phyloP scores from a whole-genome alignment of 2,329 filamentous ascomycete species.

The Hypoxylon sp. region DNA sequence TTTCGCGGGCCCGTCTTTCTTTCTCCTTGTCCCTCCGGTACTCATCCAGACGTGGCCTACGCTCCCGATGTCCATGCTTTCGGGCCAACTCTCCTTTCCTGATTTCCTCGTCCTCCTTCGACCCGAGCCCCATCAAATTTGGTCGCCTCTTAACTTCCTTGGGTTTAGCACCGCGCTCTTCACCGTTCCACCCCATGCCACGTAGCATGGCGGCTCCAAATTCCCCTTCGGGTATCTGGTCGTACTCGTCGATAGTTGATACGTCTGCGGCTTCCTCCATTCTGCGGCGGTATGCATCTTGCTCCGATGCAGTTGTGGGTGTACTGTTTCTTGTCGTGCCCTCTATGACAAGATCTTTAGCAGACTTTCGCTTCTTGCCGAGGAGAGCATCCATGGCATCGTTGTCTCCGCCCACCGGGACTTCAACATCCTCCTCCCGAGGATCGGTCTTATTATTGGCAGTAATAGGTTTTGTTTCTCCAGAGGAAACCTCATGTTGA shows the following conservation, averaged over 20 bases:
- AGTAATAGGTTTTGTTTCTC: constrained; percentile 13
- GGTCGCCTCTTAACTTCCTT: constrained; percentile 76
- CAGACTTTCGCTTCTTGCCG: constrained; percentile 59
- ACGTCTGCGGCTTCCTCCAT: constrained; percentile 76
- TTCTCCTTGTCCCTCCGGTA: constrained; percentile 58
- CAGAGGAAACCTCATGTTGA: constrained; percentile 26
- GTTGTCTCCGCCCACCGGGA: constrained; percentile 51
- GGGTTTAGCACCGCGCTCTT: constrained; percentile 59
- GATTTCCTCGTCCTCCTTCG: constrained; percentile 79
- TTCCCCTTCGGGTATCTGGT: constrained; percentile 89
- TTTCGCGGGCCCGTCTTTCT: constrained; percentile 53
- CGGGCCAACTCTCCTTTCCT: constrained; percentile 68
- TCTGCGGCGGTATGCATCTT: constrained; percentile 75
- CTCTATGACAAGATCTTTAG: constrained; percentile 61
- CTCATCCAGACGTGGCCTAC: constrained; percentile 58
- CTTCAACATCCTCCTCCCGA: constrained; percentile 2
- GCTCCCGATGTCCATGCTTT: constrained; percentile 50
- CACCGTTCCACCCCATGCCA: constrained; percentile 94
- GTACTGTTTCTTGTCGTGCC: constrained; percentile 33
- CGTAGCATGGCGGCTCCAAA: constrained; percentile 90
- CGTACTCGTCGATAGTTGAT: constrained; percentile 84
- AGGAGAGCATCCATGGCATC: constrained; percentile 74
- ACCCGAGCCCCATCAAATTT: constrained; percentile 86
- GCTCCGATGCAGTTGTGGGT: constrained; percentile 58
- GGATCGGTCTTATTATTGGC: constrained; percentile 25